Evolutionary conservation across 1,139 yeast species (phyloP).

Genomic region (Yamadazyma atlantica): DNA sequence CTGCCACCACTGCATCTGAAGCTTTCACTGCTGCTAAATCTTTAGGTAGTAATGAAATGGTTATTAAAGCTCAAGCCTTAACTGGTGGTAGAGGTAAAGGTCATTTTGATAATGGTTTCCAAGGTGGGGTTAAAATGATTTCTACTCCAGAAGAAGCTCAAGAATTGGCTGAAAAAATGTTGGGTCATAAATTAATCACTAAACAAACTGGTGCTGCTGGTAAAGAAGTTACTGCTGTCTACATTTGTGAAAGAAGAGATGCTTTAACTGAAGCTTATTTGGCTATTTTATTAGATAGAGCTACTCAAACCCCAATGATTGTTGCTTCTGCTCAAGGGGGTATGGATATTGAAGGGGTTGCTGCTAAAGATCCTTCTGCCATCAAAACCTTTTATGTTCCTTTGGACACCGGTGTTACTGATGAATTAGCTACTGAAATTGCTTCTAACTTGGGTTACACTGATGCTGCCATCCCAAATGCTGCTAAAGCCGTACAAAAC

Average conservation of each 20-base stretch:
- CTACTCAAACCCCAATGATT: slow-evolving; percentile 84
- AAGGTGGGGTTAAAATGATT: slow-evolving; percentile 95
- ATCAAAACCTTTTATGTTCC: slow-evolving; percentile 86
- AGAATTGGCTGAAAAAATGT: slow-evolving; percentile 85
- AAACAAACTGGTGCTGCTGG: slow-evolving; percentile 99
- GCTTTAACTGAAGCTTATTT: slow-evolving; percentile 94
- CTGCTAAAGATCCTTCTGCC: slow-evolving; percentile 86
- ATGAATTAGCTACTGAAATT: slow-evolving; percentile 69
- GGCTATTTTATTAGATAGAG: slow-evolving; percentile 94
- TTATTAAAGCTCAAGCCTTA: slow-evolving; percentile 95
- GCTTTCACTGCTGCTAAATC: slow-evolving; percentile 77
- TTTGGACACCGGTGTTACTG: slow-evolving; percentile 78
- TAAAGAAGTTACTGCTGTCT: slow-evolving; percentile 94
- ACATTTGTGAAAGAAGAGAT: slow-evolving; percentile 91
- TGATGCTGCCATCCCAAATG: slow-evolving; percentile 74
- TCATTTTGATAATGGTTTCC: slow-evolving; percentile 90
- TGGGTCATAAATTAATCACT: slow-evolving; percentile 89
- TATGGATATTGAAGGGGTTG: slow-evolving; percentile 99
- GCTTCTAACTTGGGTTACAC: slow-evolving; percentile 85
- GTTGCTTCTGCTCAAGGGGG: slow-evolving; percentile 99
- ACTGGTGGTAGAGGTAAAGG: slow-evolving; percentile 99
- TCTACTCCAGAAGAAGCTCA: slow-evolving; percentile 84
- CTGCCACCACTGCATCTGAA: slow-evolving; percentile 87
- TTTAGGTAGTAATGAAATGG: slow-evolving; percentile 74
- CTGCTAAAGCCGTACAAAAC: slow-evolving; percentile 83